A percentile compares a stretch with the other conserved stretches of the same genome.
These are phyloP conservation scores for Lasiosphaeriaceae sp. DNA, from an alignment of 495 filamentous ascomycete species.

Conservation along the genomic window DNA sequence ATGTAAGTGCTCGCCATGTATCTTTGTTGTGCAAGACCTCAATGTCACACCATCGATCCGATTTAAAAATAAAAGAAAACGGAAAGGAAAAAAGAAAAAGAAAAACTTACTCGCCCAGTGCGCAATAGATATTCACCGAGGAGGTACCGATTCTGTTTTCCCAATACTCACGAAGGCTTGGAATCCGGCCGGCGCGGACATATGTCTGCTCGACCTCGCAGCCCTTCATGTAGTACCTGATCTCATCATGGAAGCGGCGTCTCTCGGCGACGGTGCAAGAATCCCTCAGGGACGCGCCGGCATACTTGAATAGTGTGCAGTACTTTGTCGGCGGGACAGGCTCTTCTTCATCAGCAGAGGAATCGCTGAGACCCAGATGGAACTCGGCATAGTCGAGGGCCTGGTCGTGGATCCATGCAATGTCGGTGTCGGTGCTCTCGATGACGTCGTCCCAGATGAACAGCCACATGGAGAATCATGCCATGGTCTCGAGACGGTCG, in stretches of 20 bases:
- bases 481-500: conserved; percentile 20
- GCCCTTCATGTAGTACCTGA: conserved; percentile 27
- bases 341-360: background rate
- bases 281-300: background rate
- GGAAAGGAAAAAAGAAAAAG: background rate
- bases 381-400: conserved; percentile 17
- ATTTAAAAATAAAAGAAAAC: background rate
- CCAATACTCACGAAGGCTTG: conserved; percentile 26
- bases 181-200: conserved; percentile 17
- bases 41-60: background rate
- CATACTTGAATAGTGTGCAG: conserved; percentile 15
- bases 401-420: conserved; percentile 9
- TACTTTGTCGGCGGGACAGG: conserved; percentile 16
- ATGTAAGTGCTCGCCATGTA: conserved; percentile 15
- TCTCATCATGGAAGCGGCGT: conserved; percentile 21
- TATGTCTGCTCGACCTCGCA: conserved; percentile 26
- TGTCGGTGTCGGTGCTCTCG: conserved; percentile 5
- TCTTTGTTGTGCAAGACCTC: background rate
- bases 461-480: conserved; percentile 30
- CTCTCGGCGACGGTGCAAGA: conserved; percentile 13
- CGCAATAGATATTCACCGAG: conserved; percentile 23
- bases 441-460: conserved; percentile 33
- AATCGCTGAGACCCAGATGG: conserved; percentile 7
- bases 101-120: conserved; percentile 25
- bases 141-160: conserved; percentile 26